Conservation (phyloP, 2,329 filamentous ascomycete species). For the Penicillium corylophilum region DNA sequence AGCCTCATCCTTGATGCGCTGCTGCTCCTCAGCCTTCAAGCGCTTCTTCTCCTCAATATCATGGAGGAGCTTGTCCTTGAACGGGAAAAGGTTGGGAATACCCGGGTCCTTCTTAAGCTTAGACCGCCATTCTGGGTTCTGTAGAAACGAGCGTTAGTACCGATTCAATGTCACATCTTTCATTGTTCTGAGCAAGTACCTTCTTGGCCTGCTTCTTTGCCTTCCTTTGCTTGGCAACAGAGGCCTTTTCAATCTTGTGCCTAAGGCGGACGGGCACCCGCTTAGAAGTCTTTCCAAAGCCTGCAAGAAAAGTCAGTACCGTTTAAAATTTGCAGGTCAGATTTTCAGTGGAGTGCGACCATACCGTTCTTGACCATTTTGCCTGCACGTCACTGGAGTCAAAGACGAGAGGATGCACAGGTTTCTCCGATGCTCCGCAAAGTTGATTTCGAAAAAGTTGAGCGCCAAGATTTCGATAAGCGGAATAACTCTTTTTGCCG, state of each 20-base stretch:
- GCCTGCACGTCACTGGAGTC: constrained; percentile 12
- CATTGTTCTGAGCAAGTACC: constrained; percentile 34
- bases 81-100: constrained; percentile 95
- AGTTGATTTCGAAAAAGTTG: constrained; percentile 26
- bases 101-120: constrained; percentile 97
- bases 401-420: constrained; percentile 16
- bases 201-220: constrained; percentile 85
- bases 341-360: background rate
- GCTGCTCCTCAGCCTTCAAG: constrained; percentile 75
- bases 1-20: constrained; percentile 68
- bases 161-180: background rate
- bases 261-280: constrained; percentile 83
- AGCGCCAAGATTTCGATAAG: constrained; percentile 41
- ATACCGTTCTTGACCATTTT: constrained; percentile 46
- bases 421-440: constrained; percentile 13
- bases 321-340: background rate
- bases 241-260: constrained; percentile 94
- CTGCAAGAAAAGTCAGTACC: constrained; percentile 47
- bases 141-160: constrained; percentile 14
- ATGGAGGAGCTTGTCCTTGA: constrained; percentile 91
- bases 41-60: constrained; percentile 89
- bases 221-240: constrained; percentile 87
- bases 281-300: constrained; percentile 79
- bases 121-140: constrained; percentile 94
- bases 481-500: constrained; percentile 32